Base-by-base conservation (phyloP, 306 rosid species). In the Trifolium dubium region DNA sequence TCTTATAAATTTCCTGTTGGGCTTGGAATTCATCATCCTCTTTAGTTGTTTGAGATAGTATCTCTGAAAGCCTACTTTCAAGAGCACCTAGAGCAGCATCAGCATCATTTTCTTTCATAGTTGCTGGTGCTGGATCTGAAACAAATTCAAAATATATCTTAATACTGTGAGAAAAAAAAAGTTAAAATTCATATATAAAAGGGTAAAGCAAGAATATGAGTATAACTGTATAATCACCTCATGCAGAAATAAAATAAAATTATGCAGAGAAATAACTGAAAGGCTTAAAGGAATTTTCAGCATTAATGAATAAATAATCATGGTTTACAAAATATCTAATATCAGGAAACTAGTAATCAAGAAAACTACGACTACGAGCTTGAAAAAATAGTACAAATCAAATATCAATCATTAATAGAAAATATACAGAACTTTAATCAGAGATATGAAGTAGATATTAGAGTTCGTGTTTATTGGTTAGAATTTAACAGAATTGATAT, bases 11-110 rank as follows among this genome's bases (percentile, higher is more conserved):
- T 17, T 86, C 70, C 75, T 83, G 83, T 59, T 84, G 83, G 64
- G 83, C 74, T 59, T 66, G 82, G 77, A 66, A 85, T 58, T 86
- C 91, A 63, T 83, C 86, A 30, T 90, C 90, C 77, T 29, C 89
- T 71, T 70, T 64, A 78, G 82, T 54, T 78, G 77, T 77, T 79
- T 87, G 84, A 79, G 84, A 80, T 59, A 73, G 39, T 58, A 79
- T 75, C 67, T 73, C 77, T 54, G 61, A 78, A 50, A 87, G 85
- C 84, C 34, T 83, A 19, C 83, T 87, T 86, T 90, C 87, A 54
- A 83, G 78, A 80, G 53, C 40, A 15, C 39, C 67, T 43, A 84
- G 56, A 56, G 79, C 54, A 37, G 5, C 82, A 71, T 83, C 86
- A 60, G 80, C 50, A 67, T 67, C 85, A 70, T 84, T 79, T 46